A percentile compares a stretch with the other conserved stretches of the same genome.
Conservation (phyloP, 2,329 filamentous ascomycete genomes). For the Blumeriella jaapii region DNA sequence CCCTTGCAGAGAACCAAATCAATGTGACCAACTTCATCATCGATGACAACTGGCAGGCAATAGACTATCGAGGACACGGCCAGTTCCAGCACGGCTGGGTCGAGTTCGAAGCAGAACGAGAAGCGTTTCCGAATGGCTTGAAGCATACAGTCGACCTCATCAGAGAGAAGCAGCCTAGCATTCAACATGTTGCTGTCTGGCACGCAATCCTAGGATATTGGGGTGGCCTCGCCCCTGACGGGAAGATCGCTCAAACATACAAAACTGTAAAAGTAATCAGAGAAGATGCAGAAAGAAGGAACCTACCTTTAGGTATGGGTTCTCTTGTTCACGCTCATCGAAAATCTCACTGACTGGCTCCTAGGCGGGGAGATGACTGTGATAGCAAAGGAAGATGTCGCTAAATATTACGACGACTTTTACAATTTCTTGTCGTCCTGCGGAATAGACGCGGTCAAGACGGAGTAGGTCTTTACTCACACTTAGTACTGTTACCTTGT, state of each 20-base stretch:
- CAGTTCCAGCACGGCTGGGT: conserved; percentile 57
- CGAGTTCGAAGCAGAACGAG: conserved; percentile 74
- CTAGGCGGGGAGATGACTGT: conserved; percentile 51
- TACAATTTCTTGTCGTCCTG: conserved; percentile 66
- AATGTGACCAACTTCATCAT: conserved; percentile 81
- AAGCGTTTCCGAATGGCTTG: conserved; percentile 70
- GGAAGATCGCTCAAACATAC: conserved; percentile 66
- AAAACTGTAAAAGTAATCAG: conserved; percentile 54
- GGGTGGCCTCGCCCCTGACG: conserved; percentile 71
- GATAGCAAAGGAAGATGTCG: conserved; percentile 62
- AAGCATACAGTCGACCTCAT: conserved; percentile 60
- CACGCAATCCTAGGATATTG: conserved; percentile 83
- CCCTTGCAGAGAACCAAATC: conserved; percentile 59
- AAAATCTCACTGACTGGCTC: neutral
- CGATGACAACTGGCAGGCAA: conserved; percentile 91
- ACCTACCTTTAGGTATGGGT: conserved; percentile 33
- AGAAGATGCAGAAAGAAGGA: conserved; percentile 35
- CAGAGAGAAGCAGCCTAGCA: conserved; percentile 54
- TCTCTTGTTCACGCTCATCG: neutral
- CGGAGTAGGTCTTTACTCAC: conserved; percentile 40
- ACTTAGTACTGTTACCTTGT: neutral
- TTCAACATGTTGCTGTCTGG: conserved; percentile 86
- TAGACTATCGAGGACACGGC: conserved; percentile 41
- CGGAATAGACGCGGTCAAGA: conserved; percentile 82
- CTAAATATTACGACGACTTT: conserved; percentile 78